These are phyloP conservation scores for Acanthamoeba lenticulata DNA, from an alignment of 208 protist species.

Conservation along the genomic window DNA sequence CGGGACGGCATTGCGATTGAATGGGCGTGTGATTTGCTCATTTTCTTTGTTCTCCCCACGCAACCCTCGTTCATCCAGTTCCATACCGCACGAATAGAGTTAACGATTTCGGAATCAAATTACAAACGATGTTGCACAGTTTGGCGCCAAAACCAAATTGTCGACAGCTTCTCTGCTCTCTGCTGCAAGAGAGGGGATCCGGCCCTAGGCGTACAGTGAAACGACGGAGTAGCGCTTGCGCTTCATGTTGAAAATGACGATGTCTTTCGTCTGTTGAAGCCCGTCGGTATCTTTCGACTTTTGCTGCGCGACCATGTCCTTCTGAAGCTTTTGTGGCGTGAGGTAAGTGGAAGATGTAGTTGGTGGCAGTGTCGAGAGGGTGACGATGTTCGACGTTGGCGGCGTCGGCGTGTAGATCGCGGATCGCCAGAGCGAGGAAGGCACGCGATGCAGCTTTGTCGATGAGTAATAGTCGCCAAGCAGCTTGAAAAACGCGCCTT, in stretches of 20 bases:
- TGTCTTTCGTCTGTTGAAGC: not conserved
- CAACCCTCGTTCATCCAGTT: not conserved
- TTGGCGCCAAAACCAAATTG: not conserved
- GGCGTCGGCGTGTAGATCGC: not conserved
- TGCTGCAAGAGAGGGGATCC: too few relatives aligned
- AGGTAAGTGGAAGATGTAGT: not conserved
- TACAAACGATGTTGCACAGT: not conserved
- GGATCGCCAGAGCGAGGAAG: not conserved
- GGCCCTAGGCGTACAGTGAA: not conserved
- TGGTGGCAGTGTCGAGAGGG: not conserved
- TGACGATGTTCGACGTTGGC: not conserved
- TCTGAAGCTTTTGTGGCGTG: not conserved
- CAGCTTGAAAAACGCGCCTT: conserved; percentile 33
- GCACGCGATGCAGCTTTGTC: conserved; percentile 17
- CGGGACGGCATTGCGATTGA: not conserved
- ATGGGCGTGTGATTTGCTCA: not conserved
- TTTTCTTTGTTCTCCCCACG: not conserved
- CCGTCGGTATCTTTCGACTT: not conserved
- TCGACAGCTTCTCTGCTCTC: not conserved
- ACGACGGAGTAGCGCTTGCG: conserved; percentile 43
- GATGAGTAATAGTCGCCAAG: not conserved
- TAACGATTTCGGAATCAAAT: too few relatives aligned
- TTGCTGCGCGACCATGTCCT: not conserved
- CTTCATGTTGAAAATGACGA: conserved; percentile 61
- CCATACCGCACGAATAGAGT: not conserved